Base-by-base conservation (phyloP, 176 grass and related monocot genomes). In the Pontederia paniculata region DNA sequence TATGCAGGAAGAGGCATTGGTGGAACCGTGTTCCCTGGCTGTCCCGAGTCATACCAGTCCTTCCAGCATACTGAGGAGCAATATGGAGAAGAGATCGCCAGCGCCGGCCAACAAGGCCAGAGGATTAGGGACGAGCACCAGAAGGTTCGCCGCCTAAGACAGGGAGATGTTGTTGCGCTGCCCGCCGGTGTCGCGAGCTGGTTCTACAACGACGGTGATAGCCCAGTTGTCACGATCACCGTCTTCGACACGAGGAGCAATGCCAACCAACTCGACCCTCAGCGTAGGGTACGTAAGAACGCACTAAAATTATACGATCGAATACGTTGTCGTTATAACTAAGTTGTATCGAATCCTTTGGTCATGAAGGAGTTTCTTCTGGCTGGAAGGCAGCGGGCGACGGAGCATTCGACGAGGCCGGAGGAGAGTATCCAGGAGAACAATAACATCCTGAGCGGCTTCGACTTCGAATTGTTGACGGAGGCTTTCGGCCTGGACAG, bases 151-250 rank as follows among this genome's bases (percentile, higher is more conserved):
- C 45, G 15, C 21, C 44, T 50, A 48, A 44, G 48, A 14, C 53
- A 74, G 21, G 63, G 68, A 9, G 69, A 79, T 52, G 42, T 79
- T 14, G 21, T 81, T 0, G 71, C 78, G 21, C 42, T 81, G 53
- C 72, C 78, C 6, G 66, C 78, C 1, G 78, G 71, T n/a, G 72
- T 64, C 15, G 62, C 53, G 23, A 59, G 48, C 58, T 81, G 78
- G 78, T 57, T 41, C 58, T 74, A 75, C 71, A 81, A 81, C 7
- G 71, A 75, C 11, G 78, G 71, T 9, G 71, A 81, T 15, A 43
- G 12, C 13, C 44, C 72, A 8, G 48, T 75, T 11, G 58, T 74
- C 16, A 57, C 65, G 25, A 58, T 80, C 44, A 4, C 68, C 41
- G 78, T 80, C 9, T 69, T 44, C 52, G 65, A 80, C 14, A 47